Base-by-base conservation (phyloP, 352 stramenopile species). In the Phytophthora ohioensis region DNA sequence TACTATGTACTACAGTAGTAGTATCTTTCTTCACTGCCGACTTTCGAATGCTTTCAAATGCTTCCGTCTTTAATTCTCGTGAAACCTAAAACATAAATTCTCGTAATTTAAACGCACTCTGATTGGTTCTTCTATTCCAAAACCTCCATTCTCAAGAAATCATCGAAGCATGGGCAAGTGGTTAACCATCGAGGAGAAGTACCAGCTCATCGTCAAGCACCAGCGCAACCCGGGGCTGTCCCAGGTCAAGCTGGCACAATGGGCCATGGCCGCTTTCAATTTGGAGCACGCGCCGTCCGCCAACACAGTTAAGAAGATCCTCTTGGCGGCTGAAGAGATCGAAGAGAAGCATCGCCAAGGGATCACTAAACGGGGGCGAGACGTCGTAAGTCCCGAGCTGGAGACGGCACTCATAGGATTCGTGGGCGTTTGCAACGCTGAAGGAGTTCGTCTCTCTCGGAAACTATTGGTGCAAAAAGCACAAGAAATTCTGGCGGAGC, bases 111-210 rank as follows among this genome's bases (percentile, higher is more conserved):
- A 27, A 27, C 21, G 21, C 1, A 27, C 21, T 27, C 21, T 27
- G 21, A 27, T 27, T 27, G 21, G 21, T 27, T 27, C 21, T 27
- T 27, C 21, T 27, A 27, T 27, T 27, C 21, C 21, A 27, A 27
- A 27, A 27, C 0, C 21, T 27, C 21, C 21, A 27, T 27, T 27
- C 21, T 27, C 21, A 27, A 27, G 21, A 27, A 27, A 27, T 27
- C 21, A 27, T 27, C 21, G 21, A 27, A 27, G 21, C 31, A 75
- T 75, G 68, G 68, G 61, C 27, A 66, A 67, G 52, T 75, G 68
- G 68, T 27, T 75, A 12, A 75, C 68, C 2, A 42, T 75, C 13
- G 68, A 67, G 61, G 55, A 75, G 68, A 75, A 75, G 61, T 64
- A 56, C 38, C 48, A 67, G 51, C 43, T 75, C 39, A 61, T 75